Base-by-base conservation (phyloP, 73 alveolate species). In the Paramecium primaurelia region DNA sequence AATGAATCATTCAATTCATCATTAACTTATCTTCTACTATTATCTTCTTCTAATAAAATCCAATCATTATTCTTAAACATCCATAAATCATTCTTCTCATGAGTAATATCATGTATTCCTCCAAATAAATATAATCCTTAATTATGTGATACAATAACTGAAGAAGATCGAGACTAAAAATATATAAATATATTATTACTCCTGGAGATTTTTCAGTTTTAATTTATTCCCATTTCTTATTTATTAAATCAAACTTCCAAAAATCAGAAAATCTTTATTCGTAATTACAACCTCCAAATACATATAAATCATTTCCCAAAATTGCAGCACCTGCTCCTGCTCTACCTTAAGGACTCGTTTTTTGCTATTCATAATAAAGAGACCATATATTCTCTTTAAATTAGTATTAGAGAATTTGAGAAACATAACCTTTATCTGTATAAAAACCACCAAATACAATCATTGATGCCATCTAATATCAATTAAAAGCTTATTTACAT, bases 261-360 rank as follows among this genome's bases (percentile, higher is more conserved):
- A 93, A 89, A 51, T 90, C 96, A 12, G 89, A 84, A 36, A 64
- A 77, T 40, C 86, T 60, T 36, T 36, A 18, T 38, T 88, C 94
- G 11, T 71, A 94, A 28, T 89, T 86, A 71, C 85, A 73, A 14
- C 96, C 96, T 30, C 96, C 96, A 90, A 93, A 93, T 25, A 93
- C 77, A 88, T 71, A 93, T 89, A 93, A 64, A 30, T 71, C 91
- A 22, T n/a, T 80, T 26, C 91, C 91, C 20, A 44, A 11, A 0
- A 80, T 42, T 22, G 58, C 75, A 45, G 77, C 73, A 1, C 91
- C 91, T 80, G 91, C 71, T 3, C 51, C 71, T 18, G 91, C 91
- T 80, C 91, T 80, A 12, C 84, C 84, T 64, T 25, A 28, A 6
- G 84, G 84, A 64, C 84, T 12, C 16, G 42, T 28, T 34, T 64